Evolutionary conservation across 2,329 filamentous ascomycete genomes (phyloP).

Genomic region (Corniculantispora saksenae): DNA sequence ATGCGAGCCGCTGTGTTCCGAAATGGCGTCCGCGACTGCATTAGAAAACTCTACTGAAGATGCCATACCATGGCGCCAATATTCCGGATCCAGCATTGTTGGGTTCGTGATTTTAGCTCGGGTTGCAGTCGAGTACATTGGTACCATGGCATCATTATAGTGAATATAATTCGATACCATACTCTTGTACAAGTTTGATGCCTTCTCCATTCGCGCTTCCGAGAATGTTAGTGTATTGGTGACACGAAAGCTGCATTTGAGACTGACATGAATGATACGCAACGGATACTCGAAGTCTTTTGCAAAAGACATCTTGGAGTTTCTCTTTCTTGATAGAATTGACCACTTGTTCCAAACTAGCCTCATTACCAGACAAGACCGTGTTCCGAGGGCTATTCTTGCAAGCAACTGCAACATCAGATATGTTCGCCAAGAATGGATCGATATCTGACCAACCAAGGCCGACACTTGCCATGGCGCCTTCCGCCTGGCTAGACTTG

Average conservation of each 20-base stretch:
- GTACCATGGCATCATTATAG: background rate
- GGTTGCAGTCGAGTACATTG: conserved; percentile 9
- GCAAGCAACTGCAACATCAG: background rate
- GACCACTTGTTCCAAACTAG: background rate
- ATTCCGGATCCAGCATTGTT: background rate
- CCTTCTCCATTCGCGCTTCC: background rate
- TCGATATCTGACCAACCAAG: background rate
- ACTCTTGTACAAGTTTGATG: background rate
- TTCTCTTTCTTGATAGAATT: background rate
- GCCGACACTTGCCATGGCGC: background rate
- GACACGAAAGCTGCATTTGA: background rate
- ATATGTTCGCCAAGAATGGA: background rate
- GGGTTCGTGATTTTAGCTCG: background rate
- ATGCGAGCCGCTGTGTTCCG: background rate
- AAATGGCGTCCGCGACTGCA: background rate
- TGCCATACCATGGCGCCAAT: background rate
- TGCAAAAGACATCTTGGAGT: background rate
- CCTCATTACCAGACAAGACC: background rate
- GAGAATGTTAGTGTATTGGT: background rate
- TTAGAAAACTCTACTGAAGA: background rate
- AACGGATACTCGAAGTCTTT: background rate
- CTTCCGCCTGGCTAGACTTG: background rate
- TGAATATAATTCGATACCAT: background rate
- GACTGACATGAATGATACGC: conserved; percentile 6
- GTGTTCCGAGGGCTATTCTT: background rate